These are phyloP conservation scores for Ambrosiella beaveri DNA, from an alignment of 2,329 filamentous ascomycete species.

Conservation along the genomic window DNA sequence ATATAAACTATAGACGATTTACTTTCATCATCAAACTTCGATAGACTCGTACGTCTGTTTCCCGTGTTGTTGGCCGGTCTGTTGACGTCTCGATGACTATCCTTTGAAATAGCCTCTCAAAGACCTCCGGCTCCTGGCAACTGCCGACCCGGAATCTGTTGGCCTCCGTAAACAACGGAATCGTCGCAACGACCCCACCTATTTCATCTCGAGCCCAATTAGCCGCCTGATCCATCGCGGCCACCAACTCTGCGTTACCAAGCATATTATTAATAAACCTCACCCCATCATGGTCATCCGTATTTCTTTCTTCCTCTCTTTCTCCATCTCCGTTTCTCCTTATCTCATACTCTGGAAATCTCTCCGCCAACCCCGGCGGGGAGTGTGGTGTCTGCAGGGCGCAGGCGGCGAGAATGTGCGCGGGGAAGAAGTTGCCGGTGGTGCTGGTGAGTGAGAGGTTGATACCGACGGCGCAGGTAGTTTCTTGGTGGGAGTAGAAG, in stretches of 20 bases:
- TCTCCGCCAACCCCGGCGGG: slow-evolving; percentile 19
- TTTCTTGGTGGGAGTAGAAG: not conserved
- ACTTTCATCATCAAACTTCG: not conserved
- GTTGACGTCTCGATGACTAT: slow-evolving; percentile 20
- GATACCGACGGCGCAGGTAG: not conserved
- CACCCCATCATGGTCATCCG: slow-evolving; percentile 5
- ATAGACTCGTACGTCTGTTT: not conserved
- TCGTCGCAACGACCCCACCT: slow-evolving; percentile 36
- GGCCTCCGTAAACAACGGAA: slow-evolving; percentile 59
- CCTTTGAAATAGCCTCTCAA: slow-evolving; percentile 48
- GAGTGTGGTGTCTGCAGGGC: no score
- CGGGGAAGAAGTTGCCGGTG: slow-evolving; percentile 28
- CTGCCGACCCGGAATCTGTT: slow-evolving; percentile 51
- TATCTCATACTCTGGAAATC: not conserved
- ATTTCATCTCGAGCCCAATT: slow-evolving; percentile 17
- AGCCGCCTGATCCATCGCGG: slow-evolving; percentile 20
- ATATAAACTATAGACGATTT: not conserved
- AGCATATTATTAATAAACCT: slow-evolving; percentile 19
- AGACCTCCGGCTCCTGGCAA: slow-evolving; percentile 48
- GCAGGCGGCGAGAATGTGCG: no score
- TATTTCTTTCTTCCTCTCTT: not conserved
- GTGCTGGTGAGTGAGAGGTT: slow-evolving; percentile 17
- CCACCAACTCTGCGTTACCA: slow-evolving; percentile 17
- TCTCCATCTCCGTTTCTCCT: no score
- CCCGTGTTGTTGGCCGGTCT: not conserved